phyloP scores from a whole-genome alignment of 2,329 filamentous ascomycete species.

The Alternaria triticimaculans region DNA sequence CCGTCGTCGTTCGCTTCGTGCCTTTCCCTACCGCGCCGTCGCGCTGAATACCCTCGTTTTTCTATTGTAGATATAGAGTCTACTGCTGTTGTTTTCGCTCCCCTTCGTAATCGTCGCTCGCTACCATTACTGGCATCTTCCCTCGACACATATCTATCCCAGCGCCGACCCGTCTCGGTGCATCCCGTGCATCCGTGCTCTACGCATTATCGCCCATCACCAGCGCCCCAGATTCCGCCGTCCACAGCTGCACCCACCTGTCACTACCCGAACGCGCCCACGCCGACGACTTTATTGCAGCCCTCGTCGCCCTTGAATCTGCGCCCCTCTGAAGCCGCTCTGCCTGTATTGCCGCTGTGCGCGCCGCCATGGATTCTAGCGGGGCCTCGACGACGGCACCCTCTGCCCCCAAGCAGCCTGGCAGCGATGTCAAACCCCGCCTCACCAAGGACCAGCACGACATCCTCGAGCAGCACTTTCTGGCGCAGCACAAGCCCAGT shows the following conservation, averaged over 20 bases:
- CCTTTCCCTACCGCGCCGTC: conserved; percentile 10
- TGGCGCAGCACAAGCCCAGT: conserved; percentile 57
- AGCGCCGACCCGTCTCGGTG: conserved; percentile 12
- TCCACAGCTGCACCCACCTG: conserved; percentile 1
- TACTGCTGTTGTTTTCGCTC: neutral
- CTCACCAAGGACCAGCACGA: conserved; percentile 62
- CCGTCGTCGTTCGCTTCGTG: conserved; percentile 18
- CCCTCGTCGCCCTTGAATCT: neutral
- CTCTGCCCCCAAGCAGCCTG: conserved; percentile 32
- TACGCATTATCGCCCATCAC: conserved; percentile 16
- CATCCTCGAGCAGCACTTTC: conserved; percentile 58
- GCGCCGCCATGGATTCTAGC: conserved; percentile 40
- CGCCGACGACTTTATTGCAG: neutral
- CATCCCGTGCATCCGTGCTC: conserved; percentile 24
- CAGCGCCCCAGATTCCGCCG: conserved; percentile 4
- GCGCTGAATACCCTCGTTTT: conserved; percentile 15
- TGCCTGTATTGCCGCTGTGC: conserved; percentile 23
- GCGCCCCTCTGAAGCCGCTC: conserved; percentile 16
- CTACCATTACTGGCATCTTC: conserved; percentile 12
- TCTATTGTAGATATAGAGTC: conserved; percentile 7
- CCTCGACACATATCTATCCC: neutral
- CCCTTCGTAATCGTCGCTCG: conserved; percentile 12
- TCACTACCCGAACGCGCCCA: conserved; percentile 11
- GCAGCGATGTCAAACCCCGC: conserved; percentile 57
- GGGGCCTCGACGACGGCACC: conserved; percentile 26